Base-by-base conservation (phyloP, 2,329 filamentous ascomycete genomes). In the Pseudogymnoascus sp. region DNA sequence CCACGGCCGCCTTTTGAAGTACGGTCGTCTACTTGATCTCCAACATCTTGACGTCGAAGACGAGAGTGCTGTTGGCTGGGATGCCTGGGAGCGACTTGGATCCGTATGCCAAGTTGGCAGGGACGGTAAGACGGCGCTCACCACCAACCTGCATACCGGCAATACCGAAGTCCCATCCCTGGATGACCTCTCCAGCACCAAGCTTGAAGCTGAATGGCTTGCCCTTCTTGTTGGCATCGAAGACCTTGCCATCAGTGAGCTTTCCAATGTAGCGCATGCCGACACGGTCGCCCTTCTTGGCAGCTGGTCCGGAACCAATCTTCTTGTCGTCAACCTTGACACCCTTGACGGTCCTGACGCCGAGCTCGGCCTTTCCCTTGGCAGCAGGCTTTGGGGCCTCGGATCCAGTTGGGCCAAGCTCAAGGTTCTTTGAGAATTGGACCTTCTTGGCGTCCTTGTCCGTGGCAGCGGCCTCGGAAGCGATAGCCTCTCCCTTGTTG, bases 181-280 rank as follows among this genome's bases (percentile, higher is more conserved):
- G 94, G 82, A 99, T 99, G 72, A 99, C 95, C 77, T 97, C 91
- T 66, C 92, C 92, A 74, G 87, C 86, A 70, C 94, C 95, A 66
- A 95, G 86, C 82, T 93, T 96, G 86, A 97, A 97, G 69, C 84
- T 84, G 81, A 99, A 99, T 64, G 95, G 93, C 81, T 96, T 92
- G 72, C 94, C 94, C 82, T 95, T 97, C 84, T 97, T 99, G 84
- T 99, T 97, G 77, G 92, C 91, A 78, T 97, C 93, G 73, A 99
- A 99, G 69, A 96, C 87, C 80, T 97, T 95, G 78, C 92, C 92
- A 77, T 96, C 89, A 73, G 88, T 84, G 66, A 94, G 89, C 84
- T 99, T 99, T 77, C 94, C 94, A 72, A 99, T 97, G 81, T 99
- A 99, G 74, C 94, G 87, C 85, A 99, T 94, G 72, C 91, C 87